phyloP scores from a whole-genome alignment of 805 yeast genomes.

The Suhomyces prunicola region DNA sequence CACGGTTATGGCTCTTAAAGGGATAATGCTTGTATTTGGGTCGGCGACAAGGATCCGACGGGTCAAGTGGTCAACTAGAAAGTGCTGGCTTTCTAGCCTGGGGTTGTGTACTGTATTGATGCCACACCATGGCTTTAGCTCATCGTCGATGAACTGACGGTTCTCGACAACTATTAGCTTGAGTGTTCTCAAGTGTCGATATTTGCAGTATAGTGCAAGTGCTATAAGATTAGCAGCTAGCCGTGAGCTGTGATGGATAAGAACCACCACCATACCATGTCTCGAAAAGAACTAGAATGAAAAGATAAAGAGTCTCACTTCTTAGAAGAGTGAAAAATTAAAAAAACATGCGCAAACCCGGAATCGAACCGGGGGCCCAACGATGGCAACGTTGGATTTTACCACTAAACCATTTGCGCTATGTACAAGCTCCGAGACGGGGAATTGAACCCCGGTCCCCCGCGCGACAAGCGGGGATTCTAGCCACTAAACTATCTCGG shows the following conservation, averaged over 20 bases:
- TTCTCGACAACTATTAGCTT: slow-evolving; percentile 14
- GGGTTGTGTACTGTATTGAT: slow-evolving; percentile 16
- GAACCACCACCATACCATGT: slow-evolving; percentile 8
- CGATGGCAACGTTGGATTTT: slow-evolving; percentile 4
- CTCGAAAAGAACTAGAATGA: too few relatives aligned
- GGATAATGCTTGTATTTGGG: not conserved
- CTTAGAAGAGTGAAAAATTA: not conserved
- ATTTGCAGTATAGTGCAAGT: slow-evolving; percentile 9
- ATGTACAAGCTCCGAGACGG: slow-evolving; percentile 4
- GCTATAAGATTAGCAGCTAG: slow-evolving; percentile 19
- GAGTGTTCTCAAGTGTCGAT: slow-evolving; percentile 9
- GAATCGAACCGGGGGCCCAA: slow-evolving; percentile 5
- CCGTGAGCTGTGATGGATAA: slow-evolving; percentile 16
- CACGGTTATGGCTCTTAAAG: not conserved
- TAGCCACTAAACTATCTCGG: slow-evolving; percentile 8
- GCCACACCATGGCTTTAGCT: slow-evolving; percentile 29
- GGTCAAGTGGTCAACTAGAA: slow-evolving; percentile 7
- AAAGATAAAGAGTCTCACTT: not conserved
- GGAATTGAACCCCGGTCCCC: slow-evolving; percentile 8
- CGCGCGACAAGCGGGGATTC: slow-evolving; percentile 8
- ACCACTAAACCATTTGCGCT: slow-evolving; percentile 3
- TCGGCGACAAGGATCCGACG: not conserved
- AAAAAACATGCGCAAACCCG: slow-evolving; percentile 2
- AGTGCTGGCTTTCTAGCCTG: slow-evolving; percentile 8
- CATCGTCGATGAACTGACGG: not conserved